Evolutionary conservation across 176 grass and related monocot species (phyloP).

Genomic region (Carex scoparia): DNA sequence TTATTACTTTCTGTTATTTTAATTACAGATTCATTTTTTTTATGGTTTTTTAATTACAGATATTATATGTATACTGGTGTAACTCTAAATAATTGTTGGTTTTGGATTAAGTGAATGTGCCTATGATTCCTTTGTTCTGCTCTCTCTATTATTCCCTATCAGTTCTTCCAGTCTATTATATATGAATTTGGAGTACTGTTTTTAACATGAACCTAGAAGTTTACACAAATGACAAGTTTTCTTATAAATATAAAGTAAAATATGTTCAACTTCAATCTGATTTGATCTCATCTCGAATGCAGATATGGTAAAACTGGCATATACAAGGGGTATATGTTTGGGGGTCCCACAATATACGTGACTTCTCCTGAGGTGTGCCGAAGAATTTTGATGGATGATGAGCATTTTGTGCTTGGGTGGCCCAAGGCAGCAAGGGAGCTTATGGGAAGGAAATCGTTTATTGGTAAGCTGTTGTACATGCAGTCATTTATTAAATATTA

Average conservation of each 20-base stretch:
- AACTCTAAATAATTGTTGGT: background rate
- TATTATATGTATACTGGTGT: background rate
- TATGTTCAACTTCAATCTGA: background rate
- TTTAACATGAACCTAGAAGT: background rate
- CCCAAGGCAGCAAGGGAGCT: slow-evolving; percentile 64
- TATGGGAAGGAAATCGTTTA: slow-evolving; percentile 71
- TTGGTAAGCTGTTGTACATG: slow-evolving; percentile 19
- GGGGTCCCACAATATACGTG: slow-evolving; percentile 62
- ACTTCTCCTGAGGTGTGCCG: slow-evolving; percentile 55
- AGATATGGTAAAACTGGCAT: slow-evolving; percentile 60
- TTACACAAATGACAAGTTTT: background rate
- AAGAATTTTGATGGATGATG: slow-evolving; percentile 82
- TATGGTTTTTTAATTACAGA: background rate
- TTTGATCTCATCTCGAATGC: background rate
- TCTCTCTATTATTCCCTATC: background rate
- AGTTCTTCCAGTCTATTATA: background rate
- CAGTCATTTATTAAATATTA: background rate
- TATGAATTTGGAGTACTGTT: background rate
- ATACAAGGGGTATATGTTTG: slow-evolving; percentile 94
- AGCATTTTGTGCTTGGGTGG: slow-evolving; percentile 60
- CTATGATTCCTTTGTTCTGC: background rate
- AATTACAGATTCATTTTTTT: background rate
- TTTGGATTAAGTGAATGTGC: background rate
- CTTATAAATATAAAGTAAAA: background rate
- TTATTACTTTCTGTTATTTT: background rate